Base-by-base conservation (phyloP, 2,329 filamentous ascomycete genomes). In the Penicillium nordicum region DNA sequence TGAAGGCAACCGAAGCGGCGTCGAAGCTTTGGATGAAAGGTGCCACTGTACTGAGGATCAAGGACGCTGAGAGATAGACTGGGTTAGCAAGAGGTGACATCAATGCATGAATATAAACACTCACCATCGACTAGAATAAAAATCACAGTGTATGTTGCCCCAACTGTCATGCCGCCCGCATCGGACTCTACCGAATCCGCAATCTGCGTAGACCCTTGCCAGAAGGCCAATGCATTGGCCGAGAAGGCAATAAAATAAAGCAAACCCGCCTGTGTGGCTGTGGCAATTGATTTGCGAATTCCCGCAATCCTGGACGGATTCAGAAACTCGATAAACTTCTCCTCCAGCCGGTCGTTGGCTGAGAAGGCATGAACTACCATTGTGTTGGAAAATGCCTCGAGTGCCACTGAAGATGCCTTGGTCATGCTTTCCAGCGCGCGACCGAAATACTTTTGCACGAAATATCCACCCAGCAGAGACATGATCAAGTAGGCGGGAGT, bases 231-330 rank as follows among this genome's bases (percentile, higher is more conserved):
- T 0, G 83, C 84, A 67, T 88, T 88, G 10, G 84, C 84, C 1
- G 83, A 80, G 63, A 86, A 88, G 4, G 84, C 83, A 62, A 88
- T 82, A 58, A 88, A 88, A 67, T 87, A 88, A 9, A 88, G 72
- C n/a, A 32, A 32, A 32, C 30, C 30, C 11, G 30, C 30, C 2
- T 32, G 30, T 2, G 30, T 32, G 11, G 30, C 30, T 0, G 30
- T 32, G 11, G 30, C 30, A 14, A 32, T 32, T 14, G 30, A 32
- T 32, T 32, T 32, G 30, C 30, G 30, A 32, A 32, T 32, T 12
- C 30, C 30, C 30, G 30, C 30, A 32, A 32, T 32, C 30, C 30
- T 12, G 30, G 30, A 32, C 11, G 30, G 30, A 11, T 32, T 32
- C 30, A 32, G 14, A 32, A 32, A 32, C 11, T 32, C 30, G 30